Evolutionary conservation across 371 early-diverging fungal genomes (phyloP).

Genomic region (Globomyces sp.): DNA sequence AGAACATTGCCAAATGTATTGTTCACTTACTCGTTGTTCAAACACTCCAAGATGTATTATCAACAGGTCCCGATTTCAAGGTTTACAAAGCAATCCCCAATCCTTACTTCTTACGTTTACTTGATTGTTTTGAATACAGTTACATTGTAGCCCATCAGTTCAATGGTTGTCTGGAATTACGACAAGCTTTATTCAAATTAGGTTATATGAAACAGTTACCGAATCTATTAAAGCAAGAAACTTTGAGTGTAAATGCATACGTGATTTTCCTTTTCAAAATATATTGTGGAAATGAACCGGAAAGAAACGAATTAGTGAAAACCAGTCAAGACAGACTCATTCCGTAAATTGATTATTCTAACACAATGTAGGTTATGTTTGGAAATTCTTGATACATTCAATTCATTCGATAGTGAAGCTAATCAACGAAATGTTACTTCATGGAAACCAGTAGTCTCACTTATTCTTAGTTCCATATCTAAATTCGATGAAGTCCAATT

Average conservation of each 20-base stretch:
- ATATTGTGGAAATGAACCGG: conserved; percentile 38
- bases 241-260: conserved; percentile 57
- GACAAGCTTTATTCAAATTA: conserved; percentile 74
- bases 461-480: conserved; percentile 49
- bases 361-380: conserved; percentile 4
- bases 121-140: conserved; percentile 77
- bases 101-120: conserved; percentile 59
- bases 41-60: conserved; percentile 67
- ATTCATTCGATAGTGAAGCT: conserved; percentile 41
- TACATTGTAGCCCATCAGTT: conserved; percentile 81
- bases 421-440: conserved; percentile 51
- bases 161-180: conserved; percentile 74
- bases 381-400: conserved; percentile 48
- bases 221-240: conserved; percentile 79
- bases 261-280: conserved; percentile 43
- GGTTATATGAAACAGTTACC: conserved; percentile 91
- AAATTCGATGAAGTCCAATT: conserved; percentile 52
- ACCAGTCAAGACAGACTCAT: conserved; percentile 47
- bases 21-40: conserved; percentile 75
- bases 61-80: conserved; percentile 38
- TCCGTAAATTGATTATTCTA: conserved; percentile 40
- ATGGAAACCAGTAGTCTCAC: conserved; percentile 58
- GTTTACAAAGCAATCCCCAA: conserved; percentile 64
- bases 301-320: conserved; percentile 23
- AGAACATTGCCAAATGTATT: conserved; percentile 74